Percentiles rank a stretch among this genome's conserved stretches.
Evolutionary conservation across 768 basidiomycete genomes (phyloP).

Genomic region (Agrocybe praecox): DNA sequence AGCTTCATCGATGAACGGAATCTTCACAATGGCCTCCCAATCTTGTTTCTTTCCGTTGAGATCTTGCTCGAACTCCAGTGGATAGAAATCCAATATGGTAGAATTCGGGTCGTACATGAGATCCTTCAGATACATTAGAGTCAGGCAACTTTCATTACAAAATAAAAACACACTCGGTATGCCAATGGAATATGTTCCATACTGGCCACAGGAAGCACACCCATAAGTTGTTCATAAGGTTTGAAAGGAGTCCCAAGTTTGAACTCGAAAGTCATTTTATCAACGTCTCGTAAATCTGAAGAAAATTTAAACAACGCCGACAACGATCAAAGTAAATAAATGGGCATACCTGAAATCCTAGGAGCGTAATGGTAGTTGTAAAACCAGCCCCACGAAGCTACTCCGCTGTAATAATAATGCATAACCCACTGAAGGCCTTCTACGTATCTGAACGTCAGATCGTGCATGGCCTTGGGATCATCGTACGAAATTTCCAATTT

Average conservation of each 20-base stretch:
- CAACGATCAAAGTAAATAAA: background rate
- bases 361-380: conserved; percentile 98
- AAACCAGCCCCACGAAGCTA: conserved; percentile 99
- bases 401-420: conserved; percentile 98
- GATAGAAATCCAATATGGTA: conserved; percentile 94
- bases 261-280: conserved; percentile 84
- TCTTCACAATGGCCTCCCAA: conserved; percentile 99
- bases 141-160: background rate
- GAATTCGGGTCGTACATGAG: conserved; percentile 87
- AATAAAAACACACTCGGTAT: conserved; percentile 60
- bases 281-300: conserved; percentile 65
- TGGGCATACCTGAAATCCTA: conserved; percentile 81
- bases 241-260: conserved; percentile 86
- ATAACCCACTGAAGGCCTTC: conserved; percentile 99
- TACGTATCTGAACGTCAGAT: conserved; percentile 79
- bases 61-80: conserved; percentile 87
- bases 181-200: conserved; percentile 86
- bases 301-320: background rate
- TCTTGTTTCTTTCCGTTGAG: conserved; percentile 98
- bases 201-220: conserved; percentile 91
- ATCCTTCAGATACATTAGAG: conserved; percentile 51
- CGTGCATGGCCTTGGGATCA: conserved; percentile 64
- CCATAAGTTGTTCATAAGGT: conserved; percentile 97
- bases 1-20: conserved; percentile 91
- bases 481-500: conserved; percentile 86